Evolutionary conservation across 2,329 filamentous ascomycete genomes (phyloP).

Genomic region (Geosmithia putterillii): DNA sequence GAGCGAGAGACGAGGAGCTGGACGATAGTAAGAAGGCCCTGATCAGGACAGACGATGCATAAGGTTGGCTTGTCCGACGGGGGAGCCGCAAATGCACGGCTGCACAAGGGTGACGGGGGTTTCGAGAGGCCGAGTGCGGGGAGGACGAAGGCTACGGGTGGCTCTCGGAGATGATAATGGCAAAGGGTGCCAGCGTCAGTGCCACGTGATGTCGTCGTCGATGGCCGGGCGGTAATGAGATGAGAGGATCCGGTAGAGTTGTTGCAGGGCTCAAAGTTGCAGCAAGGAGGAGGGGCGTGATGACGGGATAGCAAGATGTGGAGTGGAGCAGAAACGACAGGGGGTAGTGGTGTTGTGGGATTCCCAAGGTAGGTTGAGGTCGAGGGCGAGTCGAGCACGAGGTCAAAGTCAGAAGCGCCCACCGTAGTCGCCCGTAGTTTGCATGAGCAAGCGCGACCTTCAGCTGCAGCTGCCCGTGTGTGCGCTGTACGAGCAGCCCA

Average conservation of each 20-base stretch:
- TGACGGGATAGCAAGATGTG: slow-evolving; percentile 1
- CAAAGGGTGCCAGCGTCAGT: neutral
- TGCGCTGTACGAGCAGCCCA: no score
- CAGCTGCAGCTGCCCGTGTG: no score
- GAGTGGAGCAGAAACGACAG: neutral
- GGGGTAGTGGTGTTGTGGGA: neutral
- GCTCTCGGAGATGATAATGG: no score
- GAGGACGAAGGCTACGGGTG: neutral
- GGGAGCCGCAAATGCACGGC: neutral
- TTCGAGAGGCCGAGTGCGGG: neutral
- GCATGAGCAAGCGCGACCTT: no score
- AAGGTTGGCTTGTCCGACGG: neutral
- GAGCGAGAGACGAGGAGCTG: neutral
- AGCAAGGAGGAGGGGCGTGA: slow-evolving; percentile 2
- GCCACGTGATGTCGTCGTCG: neutral
- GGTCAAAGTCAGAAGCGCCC: no score
- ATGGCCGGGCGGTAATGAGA: neutral
- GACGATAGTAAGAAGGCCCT: neutral
- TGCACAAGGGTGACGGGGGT: neutral
- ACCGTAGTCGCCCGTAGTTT: no score
- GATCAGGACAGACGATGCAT: slow-evolving; percentile 3
- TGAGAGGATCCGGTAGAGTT: neutral
- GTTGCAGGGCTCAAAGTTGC: neutral
- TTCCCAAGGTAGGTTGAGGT: no score
- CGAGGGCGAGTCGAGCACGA: no score